phyloP scores from a whole-genome alignment of 441 rosid genomes.

The Francoa sonchifolia region DNA sequence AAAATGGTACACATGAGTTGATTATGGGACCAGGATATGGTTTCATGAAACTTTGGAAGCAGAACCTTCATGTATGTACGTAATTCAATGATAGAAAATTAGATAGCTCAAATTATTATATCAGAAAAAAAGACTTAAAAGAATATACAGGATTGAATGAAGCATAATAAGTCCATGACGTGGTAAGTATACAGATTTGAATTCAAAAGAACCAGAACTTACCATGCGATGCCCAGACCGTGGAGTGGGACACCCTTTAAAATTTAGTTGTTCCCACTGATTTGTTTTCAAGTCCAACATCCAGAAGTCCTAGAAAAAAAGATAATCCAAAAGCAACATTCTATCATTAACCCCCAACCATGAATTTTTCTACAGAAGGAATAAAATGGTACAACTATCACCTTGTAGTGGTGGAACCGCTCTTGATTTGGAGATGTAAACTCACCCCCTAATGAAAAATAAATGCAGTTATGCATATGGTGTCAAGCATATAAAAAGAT shows the following conservation, averaged over 20 bases:
- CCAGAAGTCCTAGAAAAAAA: constrained; percentile 67
- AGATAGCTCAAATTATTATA: no score
- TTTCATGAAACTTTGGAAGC: neutral
- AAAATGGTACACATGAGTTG: constrained; percentile 7
- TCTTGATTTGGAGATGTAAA: constrained; percentile 96
- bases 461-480: constrained; percentile 6
- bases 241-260: constrained; percentile 84
- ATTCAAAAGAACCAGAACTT: constrained; percentile 15
- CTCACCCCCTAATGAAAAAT: constrained; percentile 62
- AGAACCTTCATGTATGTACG: neutral
- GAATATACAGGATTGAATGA: no score
- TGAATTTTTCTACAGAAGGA: neutral
- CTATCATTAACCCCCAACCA: neutral
- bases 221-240: constrained; percentile 99
- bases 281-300: constrained; percentile 82
- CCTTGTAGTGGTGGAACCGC: constrained; percentile 95
- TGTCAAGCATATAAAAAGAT: no score
- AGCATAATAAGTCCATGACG: no score
- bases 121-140: no score
- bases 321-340: constrained; percentile 3
- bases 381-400: constrained; percentile 10
- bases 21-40: constrained; percentile 1
- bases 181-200: no score
- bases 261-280: constrained; percentile 89
- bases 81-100: no score